Evolutionary conservation across 305 asterid species (phyloP).

Genomic region (Fraxinus angustifolia): DNA sequence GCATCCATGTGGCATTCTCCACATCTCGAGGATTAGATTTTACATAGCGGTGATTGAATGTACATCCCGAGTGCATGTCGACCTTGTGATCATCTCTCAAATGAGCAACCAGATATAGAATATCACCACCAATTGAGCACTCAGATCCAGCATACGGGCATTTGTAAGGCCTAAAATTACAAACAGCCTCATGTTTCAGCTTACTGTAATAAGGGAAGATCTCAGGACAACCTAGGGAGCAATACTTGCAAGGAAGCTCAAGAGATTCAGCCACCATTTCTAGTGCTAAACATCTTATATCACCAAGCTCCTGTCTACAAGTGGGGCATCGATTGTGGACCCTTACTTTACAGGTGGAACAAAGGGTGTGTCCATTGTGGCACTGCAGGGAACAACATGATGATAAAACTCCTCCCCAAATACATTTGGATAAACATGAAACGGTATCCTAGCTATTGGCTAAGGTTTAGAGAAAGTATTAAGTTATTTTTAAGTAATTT

Average conservation of each 20-base stretch:
- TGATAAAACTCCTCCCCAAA: slow-evolving; percentile 15
- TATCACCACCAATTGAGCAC: slow-evolving; percentile 77
- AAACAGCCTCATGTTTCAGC: slow-evolving; percentile 72
- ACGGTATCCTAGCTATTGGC: neutral
- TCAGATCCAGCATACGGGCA: slow-evolving; percentile 95
- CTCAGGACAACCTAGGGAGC: slow-evolving; percentile 76
- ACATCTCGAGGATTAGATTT: slow-evolving; percentile 90
- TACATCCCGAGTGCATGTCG: slow-evolving; percentile 88
- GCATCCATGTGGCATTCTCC: slow-evolving; percentile 95
- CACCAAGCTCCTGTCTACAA: slow-evolving; percentile 87
- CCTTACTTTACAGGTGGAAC: slow-evolving; percentile 80
- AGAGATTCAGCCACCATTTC: slow-evolving; percentile 95
- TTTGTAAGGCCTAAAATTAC: slow-evolving; percentile 79
- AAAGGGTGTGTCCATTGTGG: slow-evolving; percentile 80
- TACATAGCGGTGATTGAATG: slow-evolving; percentile 87
- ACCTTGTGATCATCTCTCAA: slow-evolving; percentile 85
- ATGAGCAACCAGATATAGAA: slow-evolving; percentile 63
- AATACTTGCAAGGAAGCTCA: slow-evolving; percentile 79
- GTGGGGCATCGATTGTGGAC: slow-evolving; percentile 86
- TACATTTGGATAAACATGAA: neutral
- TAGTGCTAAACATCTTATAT: slow-evolving; percentile 82
- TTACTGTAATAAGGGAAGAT: slow-evolving; percentile 82
- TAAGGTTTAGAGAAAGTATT: neutral
- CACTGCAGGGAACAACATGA: slow-evolving; percentile 46
- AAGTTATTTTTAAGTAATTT: neutral